Conservation (phyloP, 2,329 filamentous ascomycete genomes). For the Davidsoniella neocaledoniae region DNA sequence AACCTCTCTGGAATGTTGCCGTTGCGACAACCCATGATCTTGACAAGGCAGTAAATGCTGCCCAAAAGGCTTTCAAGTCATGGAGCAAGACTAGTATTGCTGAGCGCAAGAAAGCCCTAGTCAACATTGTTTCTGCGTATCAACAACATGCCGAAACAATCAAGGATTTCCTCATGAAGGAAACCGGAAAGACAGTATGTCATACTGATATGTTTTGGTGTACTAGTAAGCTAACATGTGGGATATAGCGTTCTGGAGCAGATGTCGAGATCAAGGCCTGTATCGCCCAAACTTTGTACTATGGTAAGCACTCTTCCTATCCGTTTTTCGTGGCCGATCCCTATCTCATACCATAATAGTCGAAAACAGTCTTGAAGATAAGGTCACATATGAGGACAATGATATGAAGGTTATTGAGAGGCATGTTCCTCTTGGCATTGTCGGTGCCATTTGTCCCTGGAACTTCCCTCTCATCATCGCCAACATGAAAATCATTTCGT, state of each 20-base stretch:
- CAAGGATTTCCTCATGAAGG: constrained; percentile 13
- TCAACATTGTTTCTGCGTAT: constrained; percentile 21
- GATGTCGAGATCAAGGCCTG: constrained; percentile 1
- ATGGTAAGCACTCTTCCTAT: neutral
- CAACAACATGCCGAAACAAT: constrained; percentile 19
- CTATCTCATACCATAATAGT: neutral
- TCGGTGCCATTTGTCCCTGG: constrained; percentile 34
- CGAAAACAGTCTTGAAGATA: constrained; percentile 8
- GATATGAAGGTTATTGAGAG: constrained; percentile 18
- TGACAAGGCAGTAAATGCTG: constrained; percentile 18
- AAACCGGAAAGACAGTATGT: constrained; percentile 16
- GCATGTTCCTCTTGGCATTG: constrained; percentile 27
- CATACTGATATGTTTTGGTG: neutral
- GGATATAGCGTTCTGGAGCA: neutral
- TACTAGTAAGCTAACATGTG: neutral
- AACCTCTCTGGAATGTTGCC: constrained; percentile 19
- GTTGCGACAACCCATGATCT: constrained; percentile 18
- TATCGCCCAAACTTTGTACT: constrained; percentile 3
- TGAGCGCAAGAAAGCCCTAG: constrained; percentile 19
- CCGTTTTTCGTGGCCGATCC: neutral
- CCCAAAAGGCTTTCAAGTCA: constrained; percentile 17
- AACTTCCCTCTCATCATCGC: constrained; percentile 39
- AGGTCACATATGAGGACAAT: constrained; percentile 16
- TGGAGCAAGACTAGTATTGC: constrained; percentile 18
- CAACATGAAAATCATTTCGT: constrained; percentile 37